Evolutionary conservation across 371 early-diverging fungal species (phyloP).

Genomic region (Apophysomyces trapeziformis): DNA sequence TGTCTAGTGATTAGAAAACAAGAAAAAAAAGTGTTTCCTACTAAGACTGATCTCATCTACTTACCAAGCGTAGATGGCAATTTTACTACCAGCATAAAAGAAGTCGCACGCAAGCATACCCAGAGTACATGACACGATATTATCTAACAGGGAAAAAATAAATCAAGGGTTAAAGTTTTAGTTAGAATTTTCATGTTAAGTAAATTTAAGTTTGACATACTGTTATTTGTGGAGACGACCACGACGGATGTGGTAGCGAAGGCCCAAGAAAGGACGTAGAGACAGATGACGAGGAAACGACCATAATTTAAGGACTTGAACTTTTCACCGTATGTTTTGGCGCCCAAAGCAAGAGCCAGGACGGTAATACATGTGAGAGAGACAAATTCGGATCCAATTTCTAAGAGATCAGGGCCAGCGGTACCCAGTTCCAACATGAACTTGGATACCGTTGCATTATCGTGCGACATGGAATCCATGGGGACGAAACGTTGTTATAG

Average conservation of each 20-base stretch:
- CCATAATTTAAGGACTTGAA: conserved; percentile 44
- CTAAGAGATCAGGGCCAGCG: conserved; percentile 38
- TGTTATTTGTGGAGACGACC: conserved; percentile 50
- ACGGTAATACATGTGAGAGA: conserved; percentile 49
- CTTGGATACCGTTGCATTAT: conserved; percentile 5
- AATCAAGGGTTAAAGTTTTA: too few species aligned
- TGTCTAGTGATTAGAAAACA: not conserved
- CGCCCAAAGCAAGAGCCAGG: conserved; percentile 39
- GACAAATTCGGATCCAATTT: conserved; percentile 41
- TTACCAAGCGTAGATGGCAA: conserved; percentile 51
- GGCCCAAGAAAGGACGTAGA: conserved; percentile 48
- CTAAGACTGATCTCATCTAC: not conserved
- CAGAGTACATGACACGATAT: conserved; percentile 46
- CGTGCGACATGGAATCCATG: conserved; percentile 12
- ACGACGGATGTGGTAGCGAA: conserved; percentile 42
- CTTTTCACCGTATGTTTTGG: conserved; percentile 43
- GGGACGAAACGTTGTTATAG: not conserved
- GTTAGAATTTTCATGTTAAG: not conserved
- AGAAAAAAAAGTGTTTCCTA: not conserved
- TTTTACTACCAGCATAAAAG: conserved; percentile 55
- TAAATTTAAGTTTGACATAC: conserved; percentile 19
- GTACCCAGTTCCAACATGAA: conserved; percentile 7
- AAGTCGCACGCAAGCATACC: conserved; percentile 51
- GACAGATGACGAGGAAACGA: conserved; percentile 41
- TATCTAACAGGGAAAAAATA: conserved; percentile 21